Evolutionary conservation across 208 protist genomes (phyloP).

Genomic region (Trypanosoma cruzi): DNA sequence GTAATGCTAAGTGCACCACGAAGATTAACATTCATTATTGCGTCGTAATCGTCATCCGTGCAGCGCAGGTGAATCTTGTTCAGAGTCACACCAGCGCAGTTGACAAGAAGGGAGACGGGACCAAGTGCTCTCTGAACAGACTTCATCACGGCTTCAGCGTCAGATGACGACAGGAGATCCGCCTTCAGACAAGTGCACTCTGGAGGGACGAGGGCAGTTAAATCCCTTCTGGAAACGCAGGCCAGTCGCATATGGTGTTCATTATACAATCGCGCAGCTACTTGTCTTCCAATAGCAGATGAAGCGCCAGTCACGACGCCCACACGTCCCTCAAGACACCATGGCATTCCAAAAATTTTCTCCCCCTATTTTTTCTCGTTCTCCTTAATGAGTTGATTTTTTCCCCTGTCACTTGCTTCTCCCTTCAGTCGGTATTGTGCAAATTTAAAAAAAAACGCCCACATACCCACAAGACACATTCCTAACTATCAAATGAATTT

Average conservation of each 20-base stretch:
- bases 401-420: neutral
- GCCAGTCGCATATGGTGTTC: constrained; percentile 61
- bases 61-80: constrained; percentile 73
- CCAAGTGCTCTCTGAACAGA: constrained; percentile 44
- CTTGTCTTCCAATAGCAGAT: constrained; percentile 57
- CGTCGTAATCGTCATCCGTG: constrained; percentile 69
- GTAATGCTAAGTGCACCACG: constrained; percentile 71
- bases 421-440: neutral
- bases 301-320: constrained; percentile 77
- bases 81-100: constrained; percentile 81
- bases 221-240: constrained; percentile 59
- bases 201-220: constrained; percentile 33
- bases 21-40: constrained; percentile 81
- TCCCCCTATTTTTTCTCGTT: neutral
- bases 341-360: constrained; percentile 41
- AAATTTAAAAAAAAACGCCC: neutral
- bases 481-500: neutral
- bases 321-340: constrained; percentile 60
- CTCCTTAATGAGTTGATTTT: constrained; percentile 5
- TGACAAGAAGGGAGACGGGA: constrained; percentile 67
- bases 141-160: constrained; percentile 64
- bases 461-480: neutral
- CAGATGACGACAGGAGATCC: constrained; percentile 44
- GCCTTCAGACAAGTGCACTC: constrained; percentile 50
- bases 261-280: constrained; percentile 43